These are phyloP conservation scores for Wickerhamomyces canadensis DNA, from an alignment of 805 yeast genomes.

Conservation along the genomic window DNA sequence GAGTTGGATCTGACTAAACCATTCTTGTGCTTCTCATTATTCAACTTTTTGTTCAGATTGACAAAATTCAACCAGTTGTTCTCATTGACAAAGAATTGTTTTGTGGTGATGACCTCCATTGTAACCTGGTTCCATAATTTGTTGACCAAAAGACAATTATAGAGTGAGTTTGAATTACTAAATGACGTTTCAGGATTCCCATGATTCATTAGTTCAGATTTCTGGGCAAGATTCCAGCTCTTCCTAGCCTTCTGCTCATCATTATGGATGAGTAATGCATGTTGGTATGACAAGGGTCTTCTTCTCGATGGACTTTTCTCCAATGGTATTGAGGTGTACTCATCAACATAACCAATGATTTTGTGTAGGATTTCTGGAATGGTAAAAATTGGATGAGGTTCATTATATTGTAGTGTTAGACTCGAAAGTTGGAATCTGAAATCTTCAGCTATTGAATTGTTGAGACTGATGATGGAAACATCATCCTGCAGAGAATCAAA, in stretches of 20 bases:
- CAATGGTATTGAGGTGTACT: slow-evolving; percentile 49
- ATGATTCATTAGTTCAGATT: slow-evolving; percentile 5
- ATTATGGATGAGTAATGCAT: slow-evolving; percentile 63
- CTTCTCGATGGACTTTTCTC: slow-evolving; percentile 59
- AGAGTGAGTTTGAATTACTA: slow-evolving; percentile 30
- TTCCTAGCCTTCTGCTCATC: slow-evolving; percentile 40
- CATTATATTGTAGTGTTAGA: neutral
- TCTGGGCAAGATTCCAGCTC: slow-evolving; percentile 35
- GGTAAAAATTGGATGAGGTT: slow-evolving; percentile 42
- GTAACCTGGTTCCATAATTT: slow-evolving; percentile 58
- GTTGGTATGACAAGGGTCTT: slow-evolving; percentile 61
- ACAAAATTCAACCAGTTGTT: slow-evolving; percentile 38
- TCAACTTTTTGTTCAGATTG: slow-evolving; percentile 6
- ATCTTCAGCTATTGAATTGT: slow-evolving; percentile 5
- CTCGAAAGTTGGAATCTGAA: slow-evolving; percentile 9
- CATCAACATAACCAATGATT: slow-evolving; percentile 59
- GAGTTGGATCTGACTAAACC: slow-evolving; percentile 17
- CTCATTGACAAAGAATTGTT: slow-evolving; percentile 48
- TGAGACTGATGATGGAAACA: neutral
- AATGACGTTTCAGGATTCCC: slow-evolving; percentile 19
- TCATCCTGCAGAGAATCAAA: slow-evolving; percentile 2
- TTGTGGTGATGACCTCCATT: slow-evolving; percentile 46
- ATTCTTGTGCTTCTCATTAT: no score
- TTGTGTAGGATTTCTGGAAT: slow-evolving; percentile 71
- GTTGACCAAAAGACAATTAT: slow-evolving; percentile 65